These are phyloP conservation scores for Turritis glabra DNA, from an alignment of 345 rosid species.

Conservation along the genomic window DNA sequence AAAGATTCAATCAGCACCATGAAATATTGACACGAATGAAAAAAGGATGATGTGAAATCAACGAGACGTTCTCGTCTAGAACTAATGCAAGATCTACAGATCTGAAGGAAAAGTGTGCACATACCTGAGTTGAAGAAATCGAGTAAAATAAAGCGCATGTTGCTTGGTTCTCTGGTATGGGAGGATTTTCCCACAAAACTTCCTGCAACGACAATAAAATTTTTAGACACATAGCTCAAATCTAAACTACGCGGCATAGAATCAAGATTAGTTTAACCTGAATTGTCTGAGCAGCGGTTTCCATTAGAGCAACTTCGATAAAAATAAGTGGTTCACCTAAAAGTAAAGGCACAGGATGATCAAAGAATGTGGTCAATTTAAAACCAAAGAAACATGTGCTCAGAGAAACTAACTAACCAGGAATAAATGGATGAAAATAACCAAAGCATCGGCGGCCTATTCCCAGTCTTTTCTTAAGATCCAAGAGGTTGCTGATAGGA, in stretches of 20 bases:
- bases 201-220: constrained; percentile 51
- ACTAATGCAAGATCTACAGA: not conserved
- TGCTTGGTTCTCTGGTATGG: constrained; percentile 73
- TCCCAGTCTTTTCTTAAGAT: constrained; percentile 90
- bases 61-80: too few relatives aligned
- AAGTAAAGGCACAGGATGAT: constrained; percentile 1
- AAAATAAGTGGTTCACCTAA: constrained; percentile 97
- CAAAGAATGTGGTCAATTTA: constrained; percentile 5
- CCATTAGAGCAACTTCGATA: constrained; percentile 93
- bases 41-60: not conserved
- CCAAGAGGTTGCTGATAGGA: constrained; percentile 90
- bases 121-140: constrained; percentile 93
- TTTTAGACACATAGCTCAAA: constrained; percentile 11
- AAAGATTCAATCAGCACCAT: not conserved
- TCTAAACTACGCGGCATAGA: not conserved
- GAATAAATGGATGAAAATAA: constrained; percentile 87
- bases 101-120: not conserved
- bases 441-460: constrained; percentile 89
- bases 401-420: constrained; percentile 53
- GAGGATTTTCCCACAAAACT: constrained; percentile 94
- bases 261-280: constrained; percentile 50
- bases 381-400: not conserved
- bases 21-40: not conserved
- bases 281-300: constrained; percentile 72
- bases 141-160: constrained; percentile 92